These are phyloP conservation scores for Penicillium digitatum DNA, from an alignment of 2,329 filamentous ascomycete genomes.

Conservation along the genomic window DNA sequence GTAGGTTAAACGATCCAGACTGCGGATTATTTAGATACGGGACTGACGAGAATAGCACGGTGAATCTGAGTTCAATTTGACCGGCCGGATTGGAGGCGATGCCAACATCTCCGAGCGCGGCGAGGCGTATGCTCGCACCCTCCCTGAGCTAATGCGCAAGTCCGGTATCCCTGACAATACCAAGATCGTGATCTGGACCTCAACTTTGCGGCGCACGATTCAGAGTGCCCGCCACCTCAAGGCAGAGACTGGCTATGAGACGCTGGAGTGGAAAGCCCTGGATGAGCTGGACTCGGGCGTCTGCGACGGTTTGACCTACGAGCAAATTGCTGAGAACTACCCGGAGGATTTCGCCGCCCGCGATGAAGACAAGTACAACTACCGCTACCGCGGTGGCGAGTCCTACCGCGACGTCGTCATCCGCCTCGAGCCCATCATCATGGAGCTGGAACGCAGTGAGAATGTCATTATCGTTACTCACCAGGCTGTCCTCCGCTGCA, in stretches of 20 bases:
- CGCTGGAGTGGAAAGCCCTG: constrained; percentile 96
- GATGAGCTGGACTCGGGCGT: constrained; percentile 96
- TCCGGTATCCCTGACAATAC: constrained; percentile 71
- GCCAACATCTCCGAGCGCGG: constrained; percentile 81
- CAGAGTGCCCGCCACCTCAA: constrained; percentile 83
- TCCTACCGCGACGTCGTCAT: constrained; percentile 96
- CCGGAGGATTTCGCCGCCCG: constrained; percentile 93
- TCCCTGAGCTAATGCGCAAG: constrained; percentile 78
- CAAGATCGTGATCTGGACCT: constrained; percentile 70
- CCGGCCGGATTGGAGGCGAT: constrained; percentile 89
- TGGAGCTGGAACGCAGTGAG: constrained; percentile 94
- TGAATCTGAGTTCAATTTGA: constrained; percentile 87
- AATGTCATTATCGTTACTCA: constrained; percentile 98
- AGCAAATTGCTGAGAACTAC: constrained; percentile 84
- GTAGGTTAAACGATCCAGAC: constrained; percentile 50
- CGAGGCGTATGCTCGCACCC: constrained; percentile 76
- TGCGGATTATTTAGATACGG: not conserved
- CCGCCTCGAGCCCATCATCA: constrained; percentile 96
- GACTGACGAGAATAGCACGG: constrained; percentile 63
- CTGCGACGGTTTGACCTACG: constrained; percentile 93
- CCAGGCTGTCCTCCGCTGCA: constrained; percentile 92
- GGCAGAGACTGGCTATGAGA: constrained; percentile 67
- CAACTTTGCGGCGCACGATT: constrained; percentile 77
- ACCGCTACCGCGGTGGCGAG: constrained; percentile 94
- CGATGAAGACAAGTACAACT: constrained; percentile 99